Percentiles rank a stretch among this genome's conserved stretches.
Evolutionary conservation across 345 rosid genomes (phyloP).

Genomic region (Microthlaspi erraticum): DNA sequence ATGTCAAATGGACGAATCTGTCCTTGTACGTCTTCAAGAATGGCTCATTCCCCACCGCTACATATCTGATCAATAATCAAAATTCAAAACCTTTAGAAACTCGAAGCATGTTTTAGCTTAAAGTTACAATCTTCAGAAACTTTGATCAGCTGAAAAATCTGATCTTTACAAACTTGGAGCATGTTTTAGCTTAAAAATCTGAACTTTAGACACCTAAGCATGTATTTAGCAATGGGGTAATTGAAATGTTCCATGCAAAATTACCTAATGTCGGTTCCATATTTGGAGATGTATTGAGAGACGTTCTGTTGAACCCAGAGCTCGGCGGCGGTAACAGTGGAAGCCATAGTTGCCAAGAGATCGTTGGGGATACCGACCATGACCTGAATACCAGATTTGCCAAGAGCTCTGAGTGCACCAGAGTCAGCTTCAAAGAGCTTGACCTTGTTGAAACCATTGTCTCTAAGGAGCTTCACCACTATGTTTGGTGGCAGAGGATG

Average conservation of each 20-base stretch:
- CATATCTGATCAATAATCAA: slow-evolving; percentile 51
- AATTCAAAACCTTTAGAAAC: slow-evolving; percentile 14
- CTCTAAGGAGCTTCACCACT: slow-evolving; percentile 69
- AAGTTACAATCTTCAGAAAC: neutral
- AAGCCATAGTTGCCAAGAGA: slow-evolving; percentile 62
- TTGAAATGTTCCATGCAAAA: neutral
- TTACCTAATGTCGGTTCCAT: slow-evolving; percentile 76
- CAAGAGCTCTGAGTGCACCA: slow-evolving; percentile 75
- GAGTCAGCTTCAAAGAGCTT: slow-evolving; percentile 93
- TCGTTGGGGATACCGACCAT: slow-evolving; percentile 97
- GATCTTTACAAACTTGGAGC: neutral
- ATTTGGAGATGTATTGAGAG: slow-evolving; percentile 60
- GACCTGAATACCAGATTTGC: slow-evolving; percentile 82
- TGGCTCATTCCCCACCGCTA: slow-evolving; percentile 94
- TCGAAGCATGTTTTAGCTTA: neutral
- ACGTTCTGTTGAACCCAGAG: slow-evolving; percentile 80
- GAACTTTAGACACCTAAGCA: neutral
- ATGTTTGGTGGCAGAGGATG: slow-evolving; percentile 71
- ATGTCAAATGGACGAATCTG: slow-evolving; percentile 56
- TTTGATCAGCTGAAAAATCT: neutral
- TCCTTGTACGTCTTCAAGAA: slow-evolving; percentile 74
- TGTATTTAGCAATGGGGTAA: neutral
- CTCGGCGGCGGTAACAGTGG: slow-evolving; percentile 59
- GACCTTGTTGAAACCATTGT: slow-evolving; percentile 85
- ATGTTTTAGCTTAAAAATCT: neutral